Conservation (phyloP, 129 eudicot genomes). For the Gnaphalium uliginosum region DNA sequence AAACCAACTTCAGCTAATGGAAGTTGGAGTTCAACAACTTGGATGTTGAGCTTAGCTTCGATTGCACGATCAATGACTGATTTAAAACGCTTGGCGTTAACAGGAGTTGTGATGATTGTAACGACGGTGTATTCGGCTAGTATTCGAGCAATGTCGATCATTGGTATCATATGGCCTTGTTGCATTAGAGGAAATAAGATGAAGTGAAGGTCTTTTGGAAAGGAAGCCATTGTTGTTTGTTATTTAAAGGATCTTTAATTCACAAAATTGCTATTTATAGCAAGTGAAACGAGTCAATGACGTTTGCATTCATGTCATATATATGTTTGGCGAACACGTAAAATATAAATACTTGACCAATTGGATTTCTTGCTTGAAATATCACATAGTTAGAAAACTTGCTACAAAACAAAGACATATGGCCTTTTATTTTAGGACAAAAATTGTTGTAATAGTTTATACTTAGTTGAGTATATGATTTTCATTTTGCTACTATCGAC, state of each 20-base stretch:
- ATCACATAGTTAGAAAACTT: too few species aligned
- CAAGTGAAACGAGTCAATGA: background rate
- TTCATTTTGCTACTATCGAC: too few species aligned
- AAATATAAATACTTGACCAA: background rate
- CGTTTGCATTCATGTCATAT: conserved; percentile 18
- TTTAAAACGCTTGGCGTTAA: conserved; percentile 44
- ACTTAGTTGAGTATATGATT: too few species aligned
- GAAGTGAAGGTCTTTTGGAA: conserved; percentile 46
- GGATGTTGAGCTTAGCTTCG: conserved; percentile 42
- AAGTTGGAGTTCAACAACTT: conserved; percentile 45
- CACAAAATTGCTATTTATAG: background rate
- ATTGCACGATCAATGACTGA: conserved; percentile 38
- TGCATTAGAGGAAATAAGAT: conserved; percentile 59
- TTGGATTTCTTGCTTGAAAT: too few species aligned
- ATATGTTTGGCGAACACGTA: conserved; percentile 25
- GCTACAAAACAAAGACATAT: too few species aligned
- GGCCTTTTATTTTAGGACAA: too few species aligned
- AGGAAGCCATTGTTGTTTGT: conserved; percentile 20
- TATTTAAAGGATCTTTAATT: background rate
- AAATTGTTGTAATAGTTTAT: too few species aligned
- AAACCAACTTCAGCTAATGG: conserved; percentile 55
- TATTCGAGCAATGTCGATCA: conserved; percentile 66
- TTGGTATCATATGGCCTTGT: conserved; percentile 76
- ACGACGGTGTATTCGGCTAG: conserved; percentile 41
- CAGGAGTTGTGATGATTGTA: conserved; percentile 64